Evolutionary conservation across 805 yeast genomes (phyloP), one percentile per base, ranked within the genome.

Genomic region (Saturnispora saitoi): DNA sequence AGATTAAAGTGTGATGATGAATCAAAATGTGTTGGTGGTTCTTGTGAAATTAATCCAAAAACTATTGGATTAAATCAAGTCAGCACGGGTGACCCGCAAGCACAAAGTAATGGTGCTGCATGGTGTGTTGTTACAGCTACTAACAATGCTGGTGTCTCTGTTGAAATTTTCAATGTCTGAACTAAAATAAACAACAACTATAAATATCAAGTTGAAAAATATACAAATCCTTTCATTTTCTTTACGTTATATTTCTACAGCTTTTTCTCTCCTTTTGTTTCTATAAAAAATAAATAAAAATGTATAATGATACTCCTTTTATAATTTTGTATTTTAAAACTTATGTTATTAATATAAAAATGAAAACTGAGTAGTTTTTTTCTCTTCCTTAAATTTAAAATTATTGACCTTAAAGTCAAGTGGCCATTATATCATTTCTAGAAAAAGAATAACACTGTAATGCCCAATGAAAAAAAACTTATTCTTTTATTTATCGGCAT

Each of bases 101-200:
- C 61, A 6, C 57, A 62, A 34, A 55, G 63, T 42, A 62, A 59
- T 43, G 86, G 81, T 55, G 95, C 83, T 37, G 72, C 76, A n/a
- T 87, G 76, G 76, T 88, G 96, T 73, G 84, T 87, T 46, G 83
- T 86, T 44, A 86, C 95, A 41, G 95, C 87, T 32, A 66, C 68
- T 41, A 73, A 78, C 56, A 73, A 76, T 47, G 71, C 85, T 32
- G 71, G 70, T 48, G 95, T 91, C 32, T 75, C 70, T 48, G 78
- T 87, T 59, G 95, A 86, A 65, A 82, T 87, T 3, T 88, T 87
- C 57, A 72, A 63, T 36, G 42, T 61, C 12, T 59, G 49, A 53
- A 12, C 29, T 15, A 8, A 10, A n/a, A 15, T 30, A 7, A 3
- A 4, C 37, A 9, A 19, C 17, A 6, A 24, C 8, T 24, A 9